Conservation (phyloP, 169 alveolate species). For the Plasmodium inui region DNA sequence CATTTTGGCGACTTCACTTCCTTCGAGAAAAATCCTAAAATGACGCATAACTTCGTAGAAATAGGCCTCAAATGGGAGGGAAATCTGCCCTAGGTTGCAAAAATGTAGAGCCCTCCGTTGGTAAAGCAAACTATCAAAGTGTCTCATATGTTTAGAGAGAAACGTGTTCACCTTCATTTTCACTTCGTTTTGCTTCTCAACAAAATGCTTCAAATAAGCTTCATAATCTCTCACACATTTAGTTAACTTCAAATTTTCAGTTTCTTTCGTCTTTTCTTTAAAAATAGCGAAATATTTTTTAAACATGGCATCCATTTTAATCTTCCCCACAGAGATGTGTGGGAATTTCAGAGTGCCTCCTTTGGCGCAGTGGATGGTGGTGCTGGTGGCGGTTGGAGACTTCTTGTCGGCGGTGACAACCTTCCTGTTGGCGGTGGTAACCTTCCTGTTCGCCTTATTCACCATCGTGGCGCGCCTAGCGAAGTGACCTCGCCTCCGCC, state of each 20-base stretch:
- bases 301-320: slow-evolving; percentile 37
- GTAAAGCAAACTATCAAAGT: slow-evolving; percentile 4
- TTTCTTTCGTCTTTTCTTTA: slow-evolving; percentile 70
- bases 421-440: not conserved
- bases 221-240: slow-evolving; percentile 22
- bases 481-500: not conserved
- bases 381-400: not conserved
- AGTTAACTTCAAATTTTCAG: slow-evolving; percentile 50
- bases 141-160: not conserved
- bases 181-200: slow-evolving; percentile 4
- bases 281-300: slow-evolving; percentile 41
- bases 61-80: slow-evolving; percentile 40
- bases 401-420: not conserved
- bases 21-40: slow-evolving; percentile 10
- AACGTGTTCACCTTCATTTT: slow-evolving; percentile 20
- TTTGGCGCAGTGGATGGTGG: not conserved
- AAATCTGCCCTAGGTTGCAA: slow-evolving; percentile 1
- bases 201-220: slow-evolving; percentile 23
- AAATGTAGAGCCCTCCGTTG: not conserved
- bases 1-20: not conserved
- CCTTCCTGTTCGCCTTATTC: not conserved
- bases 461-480: not conserved
- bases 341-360: slow-evolving; percentile 20
- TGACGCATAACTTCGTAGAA: slow-evolving; percentile 25
- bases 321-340: slow-evolving; percentile 36